Evolutionary conservation across 768 basidiomycete genomes (phyloP), one percentile per base, ranked within the genome.

Genomic region (Xerocomellus amylosporus): DNA sequence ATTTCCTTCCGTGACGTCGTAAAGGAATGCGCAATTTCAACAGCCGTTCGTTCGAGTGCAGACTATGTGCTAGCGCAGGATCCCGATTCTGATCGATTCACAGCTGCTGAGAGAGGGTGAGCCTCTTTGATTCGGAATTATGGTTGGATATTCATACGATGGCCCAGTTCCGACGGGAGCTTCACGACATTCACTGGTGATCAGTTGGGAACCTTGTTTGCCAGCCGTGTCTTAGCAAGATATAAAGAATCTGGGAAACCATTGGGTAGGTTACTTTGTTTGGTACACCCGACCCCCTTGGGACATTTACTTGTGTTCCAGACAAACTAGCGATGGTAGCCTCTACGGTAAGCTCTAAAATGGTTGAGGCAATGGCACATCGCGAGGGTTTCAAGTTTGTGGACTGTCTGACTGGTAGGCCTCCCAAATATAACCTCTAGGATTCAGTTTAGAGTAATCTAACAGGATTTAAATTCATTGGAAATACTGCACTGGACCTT

Each of bases 261-360:
- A 0, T 47, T 81, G 19, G 66, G 83, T 78, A 48, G 19, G 60
- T 46, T 38, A 19, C 19, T 64, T 60, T 43, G 12, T 30, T 40
- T 36, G 30, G 36, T 67, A 19, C 54, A 77, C 7, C 82, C 14
- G 49, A 83, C 51, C 77, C 15, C 73, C 67, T 44, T 4, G 79
- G 77, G 65, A 62, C 52, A 67, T 13, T 73, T 76, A 54, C 68
- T 3, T 3, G 30, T 2, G 5, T 74, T 20, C 31, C 75, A 72
- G 79, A 80, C 5, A 85, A 84, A 61, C 73, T 93, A 7, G 90
- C 87, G 3, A 89, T 95, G 83, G 85, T 93, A 7, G 90, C 89
- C 5, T 93, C 92, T 2, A 90, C 90, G 5, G 93, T 95, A 15
- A 93, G 90, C 65, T 93, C 90, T 14, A 93, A 90, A 71, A 91